Evolutionary conservation across 805 yeast genomes (phyloP).

Genomic region (Yamadazyma endophytica): DNA sequence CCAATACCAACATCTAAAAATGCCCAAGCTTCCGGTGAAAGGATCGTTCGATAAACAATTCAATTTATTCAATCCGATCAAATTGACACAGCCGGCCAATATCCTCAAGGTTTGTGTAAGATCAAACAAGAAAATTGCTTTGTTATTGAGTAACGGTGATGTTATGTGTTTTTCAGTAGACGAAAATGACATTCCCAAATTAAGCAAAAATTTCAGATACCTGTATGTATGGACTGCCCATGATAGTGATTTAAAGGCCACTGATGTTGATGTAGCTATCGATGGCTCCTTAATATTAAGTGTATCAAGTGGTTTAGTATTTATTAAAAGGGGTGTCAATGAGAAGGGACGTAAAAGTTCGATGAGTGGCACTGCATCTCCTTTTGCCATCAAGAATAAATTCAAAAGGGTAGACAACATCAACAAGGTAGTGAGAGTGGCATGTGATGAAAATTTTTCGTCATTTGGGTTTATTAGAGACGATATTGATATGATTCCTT

Average conservation of each 20-base stretch:
- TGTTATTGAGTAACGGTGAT: slow-evolving; percentile 60
- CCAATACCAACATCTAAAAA: slow-evolving; percentile 52
- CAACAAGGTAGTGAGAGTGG: slow-evolving; percentile 58
- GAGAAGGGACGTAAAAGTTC: slow-evolving; percentile 25
- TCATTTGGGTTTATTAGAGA: slow-evolving; percentile 67
- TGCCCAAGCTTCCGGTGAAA: slow-evolving; percentile 35
- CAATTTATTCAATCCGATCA: slow-evolving; percentile 51
- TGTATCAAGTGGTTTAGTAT: slow-evolving; percentile 68
- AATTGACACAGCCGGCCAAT: slow-evolving; percentile 37
- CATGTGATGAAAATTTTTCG: slow-evolving; percentile 60
- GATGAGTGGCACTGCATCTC: slow-evolving; percentile 25
- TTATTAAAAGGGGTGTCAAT: slow-evolving; percentile 27
- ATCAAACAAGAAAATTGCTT: slow-evolving; percentile 40
- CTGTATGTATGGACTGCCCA: slow-evolving; percentile 59
- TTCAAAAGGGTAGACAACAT: slow-evolving; percentile 50
- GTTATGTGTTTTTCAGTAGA: slow-evolving; percentile 35
- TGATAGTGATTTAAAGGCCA: slow-evolving; percentile 50
- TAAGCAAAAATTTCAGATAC: slow-evolving; percentile 39
- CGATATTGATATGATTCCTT: slow-evolving; percentile 56
- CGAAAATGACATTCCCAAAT: slow-evolving; percentile 14
- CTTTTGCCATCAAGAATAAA: slow-evolving; percentile 37
- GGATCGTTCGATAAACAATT: slow-evolving; percentile 41
- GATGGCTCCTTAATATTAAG: slow-evolving; percentile 70
- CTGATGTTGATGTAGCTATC: slow-evolving; percentile 62
- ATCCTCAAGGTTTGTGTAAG: slow-evolving; percentile 29